Base-by-base conservation (phyloP, 768 basidiomycete genomes). In the Lactarius hatsudake region DNA sequence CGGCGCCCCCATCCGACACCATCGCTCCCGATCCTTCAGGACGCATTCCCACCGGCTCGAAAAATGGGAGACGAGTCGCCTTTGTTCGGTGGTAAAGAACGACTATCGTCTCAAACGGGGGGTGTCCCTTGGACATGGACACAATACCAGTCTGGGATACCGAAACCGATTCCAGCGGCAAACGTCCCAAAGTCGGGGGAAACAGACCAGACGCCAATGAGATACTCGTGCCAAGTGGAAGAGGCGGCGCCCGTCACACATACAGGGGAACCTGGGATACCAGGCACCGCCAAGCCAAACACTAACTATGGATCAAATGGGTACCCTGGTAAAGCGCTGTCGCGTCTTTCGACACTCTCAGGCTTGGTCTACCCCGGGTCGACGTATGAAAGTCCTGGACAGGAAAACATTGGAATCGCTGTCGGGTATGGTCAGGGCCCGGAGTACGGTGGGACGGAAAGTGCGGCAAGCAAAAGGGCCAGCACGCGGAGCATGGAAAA, bases 81-180 rank as follows among this genome's bases (percentile, higher is more conserved):
- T 30, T 77, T 91, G 42, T 92, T 93, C 71, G 90, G 90, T n/a
- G 90, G 91, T 2, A 86, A 86, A 71, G 89, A 91, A 53, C 76
- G 83, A 42, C 82, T 84, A 3, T 83, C 85, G 1, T 77, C 71
- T 18, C 67, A 74, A 28, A 79, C 78, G n/a, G 77, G 76, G 56
- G 80, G 77, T 8, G 79, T 82, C 7, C 74, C 80, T 20, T 88
- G 85, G 83, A 81, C 80, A 59, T 78, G 77, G 78, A 75, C 75
- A 48, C 75, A 76, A 62, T 78, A 78, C 51, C 75, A 74, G 8
- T 69, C 72, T 12, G 72, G 65, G 32, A 66, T 66, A 23, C 68
- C 62, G 12, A 73, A 67, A 36, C 63, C 65, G 8, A 15, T 28
- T 17, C 60, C 67, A 9, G 26, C 26, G 15, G 53, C 63, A 10